Evolutionary conservation across 306 rosid species (phyloP), one percentile per base, ranked within the genome.

Genomic region (Lablab purpureus): DNA sequence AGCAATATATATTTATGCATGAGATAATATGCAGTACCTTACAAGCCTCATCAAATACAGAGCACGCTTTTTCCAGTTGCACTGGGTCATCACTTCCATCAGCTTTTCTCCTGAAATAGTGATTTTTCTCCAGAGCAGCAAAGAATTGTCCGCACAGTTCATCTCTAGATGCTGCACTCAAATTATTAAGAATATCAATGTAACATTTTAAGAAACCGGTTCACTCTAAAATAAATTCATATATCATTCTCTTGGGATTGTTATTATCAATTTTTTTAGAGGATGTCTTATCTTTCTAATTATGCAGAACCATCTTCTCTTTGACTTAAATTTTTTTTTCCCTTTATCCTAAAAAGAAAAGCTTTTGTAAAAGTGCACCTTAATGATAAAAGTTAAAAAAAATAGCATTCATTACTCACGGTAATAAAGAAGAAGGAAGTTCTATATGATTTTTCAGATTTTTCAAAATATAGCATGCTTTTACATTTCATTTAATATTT

Each of bases 141-240:
- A 94, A 88, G 83, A 92, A 91, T 84, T 84, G 87, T 40, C 89
- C 97, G 67, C 90, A 87, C 46, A 94, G 93, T 79, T 89, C 97
- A 81, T 94, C 99, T 88, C 78, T 90, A 34, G 96, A 82, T n/a
- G 66, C 87, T 79, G 92, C 92, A 84, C 85, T 78, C 67, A 84
- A 56, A 58, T n/a, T n/a, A 10, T 77, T 69, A 75, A 73, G 70
- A 80, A 71, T 49, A 71, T 67, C 75, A 67, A 71, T 47, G 78
- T 63, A 73, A 49, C 40, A 56, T 7, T 52, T 27, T 8, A 28
- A 68, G 71, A 22, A 72, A 47, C 43, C 50, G 3, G 34, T 19
- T 3, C 4, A 66, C 8, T 36, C 55, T 58, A 54, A 45, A 10
- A 32, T 34, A 19, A 72, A 37, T 56, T 46, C 30, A 14, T 54